These are phyloP conservation scores for Diphasiastrum complanatum DNA, from an alignment of 83 land plant genomes.

Conservation along the genomic window DNA sequence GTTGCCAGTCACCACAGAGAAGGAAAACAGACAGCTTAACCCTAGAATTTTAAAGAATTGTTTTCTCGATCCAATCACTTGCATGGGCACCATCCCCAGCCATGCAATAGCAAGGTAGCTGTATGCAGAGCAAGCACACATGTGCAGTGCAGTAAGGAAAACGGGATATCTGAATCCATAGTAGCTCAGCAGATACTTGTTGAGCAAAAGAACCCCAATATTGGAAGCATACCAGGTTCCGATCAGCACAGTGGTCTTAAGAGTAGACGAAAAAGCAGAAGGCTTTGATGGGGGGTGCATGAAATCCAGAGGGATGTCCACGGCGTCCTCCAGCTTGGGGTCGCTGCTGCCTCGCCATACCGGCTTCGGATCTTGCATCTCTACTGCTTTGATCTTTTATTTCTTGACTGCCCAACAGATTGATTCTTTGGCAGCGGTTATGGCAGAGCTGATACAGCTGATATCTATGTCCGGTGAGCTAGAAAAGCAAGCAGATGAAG, in stretches of 20 bases:
- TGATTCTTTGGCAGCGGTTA: too few species aligned
- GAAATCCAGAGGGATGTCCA: constrained; percentile 54
- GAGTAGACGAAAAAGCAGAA: constrained; percentile 8
- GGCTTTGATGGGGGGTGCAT: constrained; percentile 14
- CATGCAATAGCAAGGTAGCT: constrained; percentile 44
- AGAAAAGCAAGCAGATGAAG: too few species aligned
- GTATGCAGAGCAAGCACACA: constrained; percentile 54
- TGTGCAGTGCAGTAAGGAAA: constrained; percentile 70
- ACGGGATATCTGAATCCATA: constrained; percentile 71
- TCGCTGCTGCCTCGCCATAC: too few species aligned
- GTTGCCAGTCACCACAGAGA: constrained; percentile 74
- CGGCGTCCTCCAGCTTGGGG: constrained; percentile 38
- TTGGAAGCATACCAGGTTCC: constrained; percentile 67
- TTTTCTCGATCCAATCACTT: constrained; percentile 40
- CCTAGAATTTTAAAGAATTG: constrained; percentile 66
- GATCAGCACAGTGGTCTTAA: constrained; percentile 41
- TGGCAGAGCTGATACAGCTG: too few species aligned
- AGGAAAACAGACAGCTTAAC: constrained; percentile 53
- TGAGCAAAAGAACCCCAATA: constrained; percentile 71
- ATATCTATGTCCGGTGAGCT: too few species aligned
- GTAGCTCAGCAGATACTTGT: constrained; percentile 74
- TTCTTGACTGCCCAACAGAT: too few species aligned
- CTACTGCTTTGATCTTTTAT: too few species aligned
- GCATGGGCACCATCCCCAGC: constrained; percentile 51
- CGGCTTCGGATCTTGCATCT: too few species aligned